Base-by-base conservation (phyloP, 768 basidiomycete species). In the Tricholoma sp. region DNA sequence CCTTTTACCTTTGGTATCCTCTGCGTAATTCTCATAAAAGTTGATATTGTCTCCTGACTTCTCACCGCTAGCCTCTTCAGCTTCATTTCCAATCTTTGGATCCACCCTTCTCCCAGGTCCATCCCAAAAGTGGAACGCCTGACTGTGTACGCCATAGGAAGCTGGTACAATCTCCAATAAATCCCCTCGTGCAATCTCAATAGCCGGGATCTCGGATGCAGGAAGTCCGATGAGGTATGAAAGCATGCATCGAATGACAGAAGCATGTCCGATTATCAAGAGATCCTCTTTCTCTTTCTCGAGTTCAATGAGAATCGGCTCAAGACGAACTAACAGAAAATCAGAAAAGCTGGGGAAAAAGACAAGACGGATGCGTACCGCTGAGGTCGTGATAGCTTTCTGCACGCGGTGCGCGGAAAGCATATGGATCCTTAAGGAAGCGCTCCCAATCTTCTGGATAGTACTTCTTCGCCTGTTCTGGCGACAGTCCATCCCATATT, bases 381-480 rank as follows among this genome's bases (percentile, higher is more conserved):
- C 88, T 86, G 12, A 96, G 77, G 66, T 99, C 97, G 70, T 99
- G 97, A 68, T 99, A 99, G 65, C 93, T 96, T 72, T 99, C 97
- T 6, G 95, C 95, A 42, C 94, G 79, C 0, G 94, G 94, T 1
- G 91, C 94, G 24, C 94, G 80, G 70, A 91, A 94, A 11, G 89
- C 79, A 66, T 98, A 98, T 1, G 96, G 96, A 66, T 99, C 96
- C 63, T 86, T 88, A 47, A 89, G 76, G 74, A 96, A 95, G 24
- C 93, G 79, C 59, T 89, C 89, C 91, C 91, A 98, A 68, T 99
- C 97, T 53, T 88, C 89, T 0, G 96, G 91, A 69, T 95, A 98
- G 64, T 85, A 86, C 69, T 86, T 88, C 69, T 86, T 85, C 17
- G 93, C 94, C 66, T 96, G 88, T 60, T 92, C 90, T 0, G 91